These are phyloP conservation scores for Kodamaea laetipori DNA, from an alignment of 805 yeast genomes.

Conservation along the genomic window DNA sequence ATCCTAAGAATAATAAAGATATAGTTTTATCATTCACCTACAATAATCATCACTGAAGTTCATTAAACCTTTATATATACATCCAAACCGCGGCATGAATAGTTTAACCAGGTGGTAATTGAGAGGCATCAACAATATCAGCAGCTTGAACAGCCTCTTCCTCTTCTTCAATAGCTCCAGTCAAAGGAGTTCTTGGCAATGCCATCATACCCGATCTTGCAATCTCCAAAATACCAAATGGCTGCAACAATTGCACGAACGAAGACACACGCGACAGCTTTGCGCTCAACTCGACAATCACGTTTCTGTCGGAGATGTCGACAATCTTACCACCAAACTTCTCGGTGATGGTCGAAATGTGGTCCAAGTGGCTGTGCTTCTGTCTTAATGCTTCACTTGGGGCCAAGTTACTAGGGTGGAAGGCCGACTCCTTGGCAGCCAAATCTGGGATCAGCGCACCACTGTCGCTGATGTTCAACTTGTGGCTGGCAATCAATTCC, in stretches of 20 bases:
- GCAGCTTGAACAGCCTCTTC: conserved; percentile 54
- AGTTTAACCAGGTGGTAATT: conserved; percentile 95
- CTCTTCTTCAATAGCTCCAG: conserved; percentile 48
- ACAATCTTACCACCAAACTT: conserved; percentile 93
- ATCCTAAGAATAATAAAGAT: too few relatives aligned
- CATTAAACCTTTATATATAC: too few relatives aligned
- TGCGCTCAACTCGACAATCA: conserved; percentile 91
- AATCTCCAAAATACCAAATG: conserved; percentile 94
- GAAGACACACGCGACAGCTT: conserved; percentile 88
- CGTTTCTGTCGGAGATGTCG: conserved; percentile 90
- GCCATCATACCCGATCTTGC: conserved; percentile 99
- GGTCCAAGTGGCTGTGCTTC: conserved; percentile 85
- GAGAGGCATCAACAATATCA: conserved; percentile 81
- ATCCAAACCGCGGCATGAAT: too few relatives aligned
- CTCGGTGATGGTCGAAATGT: conserved; percentile 73
- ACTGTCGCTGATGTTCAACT: conserved; percentile 41
- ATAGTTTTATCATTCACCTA: not conserved
- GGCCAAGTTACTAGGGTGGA: conserved; percentile 87
- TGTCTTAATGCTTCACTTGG: conserved; percentile 93
- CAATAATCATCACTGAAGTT: conserved; percentile 9
- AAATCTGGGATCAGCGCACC: conserved; percentile 46
- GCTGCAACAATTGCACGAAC: conserved; percentile 85
- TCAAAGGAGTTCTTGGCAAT: conserved; percentile 90
- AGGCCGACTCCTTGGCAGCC: conserved; percentile 49
- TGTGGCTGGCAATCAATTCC: conserved; percentile 87